Evolutionary conservation across 805 yeast genomes (phyloP).

Genomic region (Metschnikowia amazonensis): DNA sequence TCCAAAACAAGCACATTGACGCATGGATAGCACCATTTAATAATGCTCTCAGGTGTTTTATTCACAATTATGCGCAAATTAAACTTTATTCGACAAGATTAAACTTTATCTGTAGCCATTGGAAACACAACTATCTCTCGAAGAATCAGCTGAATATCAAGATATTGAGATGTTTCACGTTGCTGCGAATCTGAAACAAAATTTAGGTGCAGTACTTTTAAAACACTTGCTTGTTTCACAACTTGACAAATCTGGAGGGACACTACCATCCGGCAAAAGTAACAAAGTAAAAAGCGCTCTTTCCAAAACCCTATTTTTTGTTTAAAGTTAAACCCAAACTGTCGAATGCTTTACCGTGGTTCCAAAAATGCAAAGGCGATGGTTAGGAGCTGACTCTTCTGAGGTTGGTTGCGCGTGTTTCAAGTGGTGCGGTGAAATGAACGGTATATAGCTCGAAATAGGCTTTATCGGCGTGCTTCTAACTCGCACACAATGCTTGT

Average conservation of each 20-base stretch:
- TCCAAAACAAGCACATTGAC: neutral
- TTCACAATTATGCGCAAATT: neutral
- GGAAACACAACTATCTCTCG: neutral
- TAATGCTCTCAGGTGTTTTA: neutral
- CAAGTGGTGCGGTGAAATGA: neutral
- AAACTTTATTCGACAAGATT: neutral
- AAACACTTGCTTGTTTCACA: slow-evolving; percentile 1
- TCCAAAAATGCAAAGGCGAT: neutral
- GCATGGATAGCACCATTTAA: neutral
- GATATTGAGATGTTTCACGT: neutral
- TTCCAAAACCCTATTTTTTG: too few relatives aligned
- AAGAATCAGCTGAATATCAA: neutral
- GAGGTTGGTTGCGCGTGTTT: neutral
- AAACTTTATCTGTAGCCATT: neutral
- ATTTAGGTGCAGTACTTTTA: neutral
- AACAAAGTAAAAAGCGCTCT: too few relatives aligned
- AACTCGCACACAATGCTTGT: neutral
- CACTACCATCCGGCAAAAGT: too few relatives aligned
- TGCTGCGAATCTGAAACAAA: neutral
- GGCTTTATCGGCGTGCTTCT: too few relatives aligned
- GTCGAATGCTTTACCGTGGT: neutral
- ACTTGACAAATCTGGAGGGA: neutral
- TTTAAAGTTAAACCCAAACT: too few relatives aligned
- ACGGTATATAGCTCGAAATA: neutral
- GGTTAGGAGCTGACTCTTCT: neutral